Evolutionary conservation across 2,329 filamentous ascomycete genomes (phyloP).

Genomic region (Scedosporium aurantiacum): DNA sequence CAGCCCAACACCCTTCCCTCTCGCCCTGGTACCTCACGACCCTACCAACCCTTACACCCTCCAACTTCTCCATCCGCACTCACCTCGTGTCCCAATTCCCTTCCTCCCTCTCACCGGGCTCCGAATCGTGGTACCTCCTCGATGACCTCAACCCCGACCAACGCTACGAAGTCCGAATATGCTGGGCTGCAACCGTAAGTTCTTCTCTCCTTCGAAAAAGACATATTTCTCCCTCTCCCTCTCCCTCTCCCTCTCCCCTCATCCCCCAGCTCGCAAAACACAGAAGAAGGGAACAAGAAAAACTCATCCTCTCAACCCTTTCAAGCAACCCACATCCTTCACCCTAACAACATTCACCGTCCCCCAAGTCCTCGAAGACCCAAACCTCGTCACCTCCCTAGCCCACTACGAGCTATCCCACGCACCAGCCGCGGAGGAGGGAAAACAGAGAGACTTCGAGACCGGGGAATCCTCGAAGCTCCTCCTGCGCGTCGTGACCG

Average conservation of each 20-base stretch:
- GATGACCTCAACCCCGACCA: constrained; percentile 56
- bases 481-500: constrained; percentile 62
- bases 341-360: constrained; percentile 54
- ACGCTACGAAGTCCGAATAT: constrained; percentile 84
- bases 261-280: too few relatives aligned
- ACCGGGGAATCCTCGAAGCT: constrained; percentile 38
- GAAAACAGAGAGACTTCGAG: neutral
- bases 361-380: constrained; percentile 47
- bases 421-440: neutral
- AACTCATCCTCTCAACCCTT: constrained; percentile 10
- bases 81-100: constrained; percentile 60
- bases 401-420: constrained; percentile 17
- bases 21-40: constrained; percentile 39
- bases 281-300: too few relatives aligned
- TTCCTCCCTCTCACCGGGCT: constrained; percentile 39
- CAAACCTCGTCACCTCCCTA: constrained; percentile 54
- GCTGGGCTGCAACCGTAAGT: constrained; percentile 86
- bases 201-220: neutral
- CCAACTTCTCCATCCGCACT: constrained; percentile 45
- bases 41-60: constrained; percentile 54
- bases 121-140: constrained; percentile 69
- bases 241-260: neutral
- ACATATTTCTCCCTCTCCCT: too few relatives aligned
- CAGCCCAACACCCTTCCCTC: constrained; percentile 28
- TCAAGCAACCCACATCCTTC: constrained; percentile 78